Base-by-base conservation (phyloP, 2,329 filamentous ascomycete species). In the Fusarium sp. region DNA sequence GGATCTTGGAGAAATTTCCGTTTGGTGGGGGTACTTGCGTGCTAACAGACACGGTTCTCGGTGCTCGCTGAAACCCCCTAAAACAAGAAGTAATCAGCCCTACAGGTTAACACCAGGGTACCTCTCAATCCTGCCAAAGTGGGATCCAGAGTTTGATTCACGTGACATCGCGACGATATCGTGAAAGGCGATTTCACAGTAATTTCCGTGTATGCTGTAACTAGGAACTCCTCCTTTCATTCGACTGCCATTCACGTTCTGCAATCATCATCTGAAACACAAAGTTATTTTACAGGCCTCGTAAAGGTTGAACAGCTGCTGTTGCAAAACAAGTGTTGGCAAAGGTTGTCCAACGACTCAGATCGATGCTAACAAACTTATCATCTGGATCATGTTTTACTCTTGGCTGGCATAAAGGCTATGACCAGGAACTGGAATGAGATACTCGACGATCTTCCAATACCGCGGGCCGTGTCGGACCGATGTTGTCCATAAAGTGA, bases 1-100 rank as follows among this genome's bases (percentile, higher is more conserved):
- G 72, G 75, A 71, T 71, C 65, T 65, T 59, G 45, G 71, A 70
- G 61, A 75, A 75, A 67, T 77, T 78, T 77, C 45, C 53, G n/a
- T 26, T 56, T 58, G 47, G 65, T 63, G 53, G 39, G 35, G 50
- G 55, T 75, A 77, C 75, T 28, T 60, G 1, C 3, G 13, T 12
- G 22, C 51, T 75, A 75, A 75, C 75, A 62, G 11, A n/a, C 39
- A 50, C 11, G 15, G 5, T 39, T 26, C 2, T 16, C 1, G 5
- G 7, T 16, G 20, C 28, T 3, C 7, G 7, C 39, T 15, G 6
- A 14, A 36, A 13, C 3, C 8, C 22, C 31, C 28, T 31, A 16
- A 18, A 16, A 33, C 0, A 22, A 9, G 6, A 20, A 14, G 28
- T 6, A 3, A 30, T 55, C 61, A 61, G 51, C 48, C 59, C n/a